Evolutionary conservation across 805 yeast species (phyloP), one percentile per base, ranked within the genome.

Genomic region (Lipomyces orientalis): DNA sequence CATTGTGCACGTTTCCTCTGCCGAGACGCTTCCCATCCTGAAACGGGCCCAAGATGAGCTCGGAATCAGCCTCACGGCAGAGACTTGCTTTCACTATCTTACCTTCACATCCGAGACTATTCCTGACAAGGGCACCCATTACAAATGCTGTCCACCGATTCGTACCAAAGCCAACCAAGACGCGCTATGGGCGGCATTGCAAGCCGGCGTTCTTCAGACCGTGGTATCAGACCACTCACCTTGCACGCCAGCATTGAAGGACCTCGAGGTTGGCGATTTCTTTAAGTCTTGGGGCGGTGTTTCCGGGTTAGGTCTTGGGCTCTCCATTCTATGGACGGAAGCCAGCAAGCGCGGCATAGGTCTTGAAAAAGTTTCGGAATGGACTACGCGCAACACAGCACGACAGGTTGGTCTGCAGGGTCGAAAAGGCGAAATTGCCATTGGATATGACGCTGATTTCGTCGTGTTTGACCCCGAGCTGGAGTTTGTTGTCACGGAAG

Each of bases 251-350:
- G 91, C 91, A 68, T 82, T 93, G 75, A 93, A 93, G 78, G 90
- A 91, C 29, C 81, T 92, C 62, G 89, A 87, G 10, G 83, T 86
- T 67, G 97, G 97, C 54, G 97, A 93, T 76, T 93, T 93, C 77
- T 87, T 93, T 73, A 85, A 88, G 46, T 97, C 98, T 1, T 93
- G 98, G 98, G 98, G 98, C 46, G 98, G 98, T 9, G 92, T 93
- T 54, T 84, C 97, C 1, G 90, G 97, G 0, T 96, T 93, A 39
- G 98, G 98, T 0, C 85, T 94, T 54, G 98, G 98, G 0, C 82
- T 93, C 58, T 90, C 97, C 0, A 84, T 93, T 52, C 78, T 93
- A 61, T 89, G 86, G 83, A 91, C 97, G 0, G 92, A 89, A 73
- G 93, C 82, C 16, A 72, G 74, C 58, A 84, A 84, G 73, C 78